These are phyloP conservation scores for Haplosporangium sp. DNA, from an alignment of 371 early-diverging fungal species.

Conservation along the genomic window DNA sequence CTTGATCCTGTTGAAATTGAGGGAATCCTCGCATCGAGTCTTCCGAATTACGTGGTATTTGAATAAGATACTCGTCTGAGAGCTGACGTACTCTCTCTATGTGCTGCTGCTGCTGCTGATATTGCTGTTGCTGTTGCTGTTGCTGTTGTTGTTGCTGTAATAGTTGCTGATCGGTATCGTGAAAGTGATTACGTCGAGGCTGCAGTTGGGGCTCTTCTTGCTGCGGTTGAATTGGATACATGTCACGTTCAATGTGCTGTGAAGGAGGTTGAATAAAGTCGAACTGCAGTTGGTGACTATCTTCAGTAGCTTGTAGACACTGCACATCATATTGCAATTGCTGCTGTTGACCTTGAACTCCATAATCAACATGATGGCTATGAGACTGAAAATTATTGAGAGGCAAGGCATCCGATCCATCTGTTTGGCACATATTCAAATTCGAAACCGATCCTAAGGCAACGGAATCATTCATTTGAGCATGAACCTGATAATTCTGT, in stretches of 20 bases:
- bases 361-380: not conserved
- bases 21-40: conserved; percentile 29
- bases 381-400: not conserved
- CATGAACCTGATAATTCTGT: conserved; percentile 4
- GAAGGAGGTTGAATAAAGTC: conserved; percentile 11
- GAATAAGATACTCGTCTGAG: conserved; percentile 46
- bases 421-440: not conserved
- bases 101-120: conserved; percentile 19
- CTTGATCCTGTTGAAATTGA: conserved; percentile 15
- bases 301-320: not conserved
- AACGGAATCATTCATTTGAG: conserved; percentile 4
- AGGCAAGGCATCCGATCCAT: not conserved
- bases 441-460: conserved; percentile 9
- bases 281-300: conserved; percentile 1
- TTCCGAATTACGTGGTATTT: conserved; percentile 47
- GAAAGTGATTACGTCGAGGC: conserved; percentile 38
- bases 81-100: conserved; percentile 34
- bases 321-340: conserved; percentile 26
- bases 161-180: conserved; percentile 16
- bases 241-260: conserved; percentile 15
- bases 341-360: conserved; percentile 13
- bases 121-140: conserved; percentile 7
- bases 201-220: conserved; percentile 44
- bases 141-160: not conserved
- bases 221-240: conserved; percentile 27